Conservation (phyloP, 768 basidiomycete species). For the Mycena amicta region DNA sequence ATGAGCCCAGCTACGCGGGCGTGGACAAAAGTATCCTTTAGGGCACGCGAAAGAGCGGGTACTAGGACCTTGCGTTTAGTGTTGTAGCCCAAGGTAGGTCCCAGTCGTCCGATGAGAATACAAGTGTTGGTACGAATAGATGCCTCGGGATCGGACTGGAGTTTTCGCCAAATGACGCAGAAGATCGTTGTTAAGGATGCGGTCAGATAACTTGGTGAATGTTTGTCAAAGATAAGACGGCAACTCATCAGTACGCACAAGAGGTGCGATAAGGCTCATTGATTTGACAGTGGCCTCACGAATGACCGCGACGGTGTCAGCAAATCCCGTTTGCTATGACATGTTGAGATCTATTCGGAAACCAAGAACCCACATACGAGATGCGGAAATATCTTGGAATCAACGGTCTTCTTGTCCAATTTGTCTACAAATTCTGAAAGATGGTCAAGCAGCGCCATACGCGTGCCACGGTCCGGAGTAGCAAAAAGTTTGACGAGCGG, state of each 20-base stretch:
- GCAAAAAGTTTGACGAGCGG: slow-evolving; percentile 85
- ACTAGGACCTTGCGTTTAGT: slow-evolving; percentile 97
- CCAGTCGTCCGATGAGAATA: slow-evolving; percentile 91
- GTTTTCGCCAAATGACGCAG: slow-evolving; percentile 89
- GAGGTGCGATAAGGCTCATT: slow-evolving; percentile 80
- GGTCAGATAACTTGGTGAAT: slow-evolving; percentile 71
- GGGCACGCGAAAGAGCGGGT: slow-evolving; percentile 86
- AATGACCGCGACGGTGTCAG: slow-evolving; percentile 91
- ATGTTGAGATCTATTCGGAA: slow-evolving; percentile 1
- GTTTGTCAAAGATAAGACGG: neutral
- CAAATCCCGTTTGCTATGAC: slow-evolving; percentile 92
- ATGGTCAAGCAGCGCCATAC: slow-evolving; percentile 92
- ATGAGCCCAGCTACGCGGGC: slow-evolving; percentile 91
- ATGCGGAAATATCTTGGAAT: slow-evolving; percentile 91
- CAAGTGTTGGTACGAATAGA: slow-evolving; percentile 98
- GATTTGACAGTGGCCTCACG: slow-evolving; percentile 93
- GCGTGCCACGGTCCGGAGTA: slow-evolving; percentile 88
- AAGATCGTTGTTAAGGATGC: slow-evolving; percentile 95
- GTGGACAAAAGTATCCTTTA: slow-evolving; percentile 92
- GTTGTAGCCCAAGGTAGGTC: slow-evolving; percentile 79
- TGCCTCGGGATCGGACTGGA: slow-evolving; percentile 90
- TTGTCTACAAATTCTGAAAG: slow-evolving; percentile 84
- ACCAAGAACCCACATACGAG: slow-evolving; percentile 54
- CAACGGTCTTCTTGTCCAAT: slow-evolving; percentile 81
- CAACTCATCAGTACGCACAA: slow-evolving; percentile 47